Evolutionary conservation across 208 protist species (phyloP).

Genomic region (Leptomonas seymouri): DNA sequence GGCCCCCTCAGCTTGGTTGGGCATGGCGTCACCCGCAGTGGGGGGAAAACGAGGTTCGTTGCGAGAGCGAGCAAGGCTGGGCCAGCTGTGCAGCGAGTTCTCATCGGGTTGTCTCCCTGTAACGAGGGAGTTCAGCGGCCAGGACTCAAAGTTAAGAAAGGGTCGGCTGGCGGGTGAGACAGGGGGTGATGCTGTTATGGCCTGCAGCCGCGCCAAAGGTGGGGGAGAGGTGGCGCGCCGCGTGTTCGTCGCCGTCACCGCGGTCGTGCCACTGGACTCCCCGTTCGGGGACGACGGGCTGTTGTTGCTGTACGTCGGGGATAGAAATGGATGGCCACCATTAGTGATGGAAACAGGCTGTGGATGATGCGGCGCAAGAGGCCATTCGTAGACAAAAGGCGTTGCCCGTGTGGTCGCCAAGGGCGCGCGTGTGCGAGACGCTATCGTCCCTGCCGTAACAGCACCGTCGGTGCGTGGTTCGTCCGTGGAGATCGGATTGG

Average conservation of each 20-base stretch:
- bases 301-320: too few species aligned
- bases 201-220: neutral
- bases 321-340: too few species aligned
- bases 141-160: neutral
- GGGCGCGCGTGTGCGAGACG: neutral
- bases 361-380: too few species aligned
- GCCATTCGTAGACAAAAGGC: too few species aligned
- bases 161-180: conserved; percentile 1
- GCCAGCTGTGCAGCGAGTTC: neutral
- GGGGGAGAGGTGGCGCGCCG: neutral
- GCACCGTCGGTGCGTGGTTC: neutral
- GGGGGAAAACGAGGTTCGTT: neutral
- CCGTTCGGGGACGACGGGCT: neutral
- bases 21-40: too few species aligned
- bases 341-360: too few species aligned
- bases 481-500: neutral
- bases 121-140: conserved; percentile 1
- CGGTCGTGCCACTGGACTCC: neutral
- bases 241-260: neutral
- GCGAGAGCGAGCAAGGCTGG: neutral
- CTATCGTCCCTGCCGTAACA: neutral
- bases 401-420: too few species aligned
- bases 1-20: too few species aligned
- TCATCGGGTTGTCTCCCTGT: neutral
- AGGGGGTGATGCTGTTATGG: neutral